Evolutionary conservation across 2,329 filamentous ascomycete genomes (phyloP), one percentile per base, ranked within the genome.

Genomic region (Didymella lethalis): DNA sequence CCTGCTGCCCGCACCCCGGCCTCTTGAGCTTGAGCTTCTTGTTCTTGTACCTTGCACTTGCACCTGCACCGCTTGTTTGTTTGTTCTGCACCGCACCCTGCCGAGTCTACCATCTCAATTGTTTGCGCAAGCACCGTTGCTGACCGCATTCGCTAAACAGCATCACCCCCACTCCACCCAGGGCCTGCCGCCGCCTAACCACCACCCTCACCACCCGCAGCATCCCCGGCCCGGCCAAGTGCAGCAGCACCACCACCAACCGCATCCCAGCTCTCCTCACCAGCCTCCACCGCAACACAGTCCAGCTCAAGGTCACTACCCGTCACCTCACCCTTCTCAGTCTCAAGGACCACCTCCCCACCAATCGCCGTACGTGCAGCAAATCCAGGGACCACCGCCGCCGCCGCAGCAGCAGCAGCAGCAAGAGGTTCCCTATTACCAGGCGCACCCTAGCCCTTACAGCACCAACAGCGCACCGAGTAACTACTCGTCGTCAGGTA

Each of bases 391-490:
- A 25, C 81, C 84, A 57, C 86, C 82, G 72, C 84, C 84, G 44
- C 88, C 89, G 72, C 86, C 88, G 72, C 66, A 85, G 48, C 86
- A 88, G 44, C 88, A 89, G 72, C 86, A 88, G 72, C 66, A 85
- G 48, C 86, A 88, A 72, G 90, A 96, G 68, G 80, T 90, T 51
- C 84, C 88, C 45, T 87, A 86, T 70, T 96, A 94, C 79, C 88
- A 90, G 74, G 86, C 90, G 58, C 91, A 95, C 75, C 91, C 90
- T 64, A 92, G 88, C 76, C 87, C 91, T 11, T 96, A 96, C 81
- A 93, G 90, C 80, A 90, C 91, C 54, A 88, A 91, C 67, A 92
- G 90, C 80, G 87, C 90, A 61, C 88, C 90, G 54, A 91, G 90
- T 79, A 90, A 90, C 81, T 97, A 96, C 79, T 89, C 91, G 64